Percentiles rank a stretch among this genome's conserved stretches.
Evolutionary conservation across 1,139 yeast genomes (phyloP).

Genomic region (Taphrina sp.): DNA sequence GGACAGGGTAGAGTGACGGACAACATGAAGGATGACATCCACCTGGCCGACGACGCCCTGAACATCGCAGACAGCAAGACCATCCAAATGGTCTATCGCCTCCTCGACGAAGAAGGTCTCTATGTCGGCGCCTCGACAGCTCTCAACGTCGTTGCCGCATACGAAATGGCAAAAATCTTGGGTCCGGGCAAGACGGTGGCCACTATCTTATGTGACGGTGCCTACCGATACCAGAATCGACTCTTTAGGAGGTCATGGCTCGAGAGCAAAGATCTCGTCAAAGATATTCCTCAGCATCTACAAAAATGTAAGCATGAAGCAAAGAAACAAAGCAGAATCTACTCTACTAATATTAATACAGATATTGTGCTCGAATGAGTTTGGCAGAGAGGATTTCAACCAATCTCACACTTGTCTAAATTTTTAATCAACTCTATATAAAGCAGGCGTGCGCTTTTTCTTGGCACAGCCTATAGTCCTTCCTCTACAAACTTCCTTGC

Average conservation of each 20-base stretch:
- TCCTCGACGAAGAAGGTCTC: constrained; percentile 84
- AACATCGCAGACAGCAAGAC: constrained; percentile 70
- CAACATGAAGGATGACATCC: constrained; percentile 71
- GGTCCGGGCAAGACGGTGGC: constrained; percentile 83
- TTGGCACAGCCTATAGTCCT: background rate
- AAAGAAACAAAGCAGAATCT: constrained; percentile 67
- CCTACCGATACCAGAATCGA: constrained; percentile 44
- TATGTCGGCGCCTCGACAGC: constrained; percentile 89
- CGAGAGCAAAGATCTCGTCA: constrained; percentile 62
- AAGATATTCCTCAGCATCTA: constrained; percentile 66
- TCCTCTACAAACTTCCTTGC: constrained; percentile 95
- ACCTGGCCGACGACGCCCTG: constrained; percentile 70
- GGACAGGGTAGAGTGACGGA: constrained; percentile 92
- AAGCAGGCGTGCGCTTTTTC: background rate
- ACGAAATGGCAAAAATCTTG: constrained; percentile 64
- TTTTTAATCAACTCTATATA: too few relatives aligned
- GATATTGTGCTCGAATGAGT: constrained; percentile 28
- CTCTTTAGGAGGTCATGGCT: constrained; percentile 78
- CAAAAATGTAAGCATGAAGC: constrained; percentile 53
- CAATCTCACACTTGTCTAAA: too few relatives aligned
- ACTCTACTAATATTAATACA: constrained; percentile 52
- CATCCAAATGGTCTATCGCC: constrained; percentile 75
- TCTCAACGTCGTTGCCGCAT: constrained; percentile 78
- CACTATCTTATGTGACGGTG: constrained; percentile 65
- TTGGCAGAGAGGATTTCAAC: too few relatives aligned